Evolutionary conservation across 805 yeast species (phyloP).

Genomic region (Ogataea degrootiae): DNA sequence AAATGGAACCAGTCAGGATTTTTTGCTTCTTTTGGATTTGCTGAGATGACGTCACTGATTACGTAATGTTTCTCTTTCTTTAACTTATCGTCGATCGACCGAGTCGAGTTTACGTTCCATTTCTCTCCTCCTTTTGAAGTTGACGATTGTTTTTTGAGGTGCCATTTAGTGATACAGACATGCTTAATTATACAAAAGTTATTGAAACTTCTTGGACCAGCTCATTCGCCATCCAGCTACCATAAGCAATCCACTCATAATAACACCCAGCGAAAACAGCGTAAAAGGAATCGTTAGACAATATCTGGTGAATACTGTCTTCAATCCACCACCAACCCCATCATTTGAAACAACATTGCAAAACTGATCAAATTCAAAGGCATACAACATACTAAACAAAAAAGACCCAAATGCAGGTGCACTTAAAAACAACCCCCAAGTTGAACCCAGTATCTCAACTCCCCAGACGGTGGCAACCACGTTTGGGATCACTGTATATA

Average conservation of each 20-base stretch:
- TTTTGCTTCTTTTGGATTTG: too few species aligned
- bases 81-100: too few species aligned
- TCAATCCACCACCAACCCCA: background rate
- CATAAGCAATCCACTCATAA: background rate
- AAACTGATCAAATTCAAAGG: constrained; percentile 48
- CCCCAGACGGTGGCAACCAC: constrained; percentile 82
- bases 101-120: too few species aligned
- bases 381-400: constrained; percentile 65
- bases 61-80: too few species aligned
- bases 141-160: too few species aligned
- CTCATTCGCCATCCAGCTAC: background rate
- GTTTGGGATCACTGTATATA: constrained; percentile 80
- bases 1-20: too few species aligned
- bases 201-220: background rate
- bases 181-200: background rate
- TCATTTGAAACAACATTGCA: constrained; percentile 13
- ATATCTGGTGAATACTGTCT: background rate
- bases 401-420: constrained; percentile 86
- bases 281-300: constrained; percentile 7
- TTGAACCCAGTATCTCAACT: constrained; percentile 76
- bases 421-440: constrained; percentile 84
- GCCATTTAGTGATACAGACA: too few species aligned
- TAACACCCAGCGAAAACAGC: constrained; percentile 1
- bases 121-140: too few species aligned
- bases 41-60: too few species aligned